Conservation (phyloP, 2,329 filamentous ascomycete species). For the Aspergillus melleus region DNA sequence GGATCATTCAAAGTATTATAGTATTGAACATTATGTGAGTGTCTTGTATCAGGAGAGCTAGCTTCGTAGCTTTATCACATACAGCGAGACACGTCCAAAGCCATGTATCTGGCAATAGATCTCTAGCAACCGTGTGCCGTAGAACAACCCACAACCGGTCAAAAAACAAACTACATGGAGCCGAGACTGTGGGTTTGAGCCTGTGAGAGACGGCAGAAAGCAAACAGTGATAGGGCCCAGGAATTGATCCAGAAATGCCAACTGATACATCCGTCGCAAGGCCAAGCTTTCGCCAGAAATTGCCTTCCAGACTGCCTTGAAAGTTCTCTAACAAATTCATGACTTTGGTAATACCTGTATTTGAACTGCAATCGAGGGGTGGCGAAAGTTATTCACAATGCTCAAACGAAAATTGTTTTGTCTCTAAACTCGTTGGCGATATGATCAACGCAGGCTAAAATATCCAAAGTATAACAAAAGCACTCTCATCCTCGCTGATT, state of each 20-base stretch:
- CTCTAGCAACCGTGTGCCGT: conserved; percentile 14
- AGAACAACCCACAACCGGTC: conserved; percentile 4
- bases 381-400: too few relatives aligned
- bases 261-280: neutral
- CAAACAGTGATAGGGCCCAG: conserved; percentile 3
- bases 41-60: neutral
- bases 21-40: neutral
- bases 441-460: too few relatives aligned
- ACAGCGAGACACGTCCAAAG: conserved; percentile 2
- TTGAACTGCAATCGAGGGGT: too few relatives aligned
- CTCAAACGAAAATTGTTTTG: too few relatives aligned
- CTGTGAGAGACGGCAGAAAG: conserved; percentile 12
- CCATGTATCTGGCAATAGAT: conserved; percentile 6
- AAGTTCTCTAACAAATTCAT: neutral
- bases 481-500: too few relatives aligned
- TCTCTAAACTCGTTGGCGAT: too few relatives aligned
- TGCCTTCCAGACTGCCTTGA: neutral
- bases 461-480: too few relatives aligned
- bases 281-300: conserved; percentile 5
- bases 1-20: neutral
- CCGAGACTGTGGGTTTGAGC: neutral
- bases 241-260: conserved; percentile 1
- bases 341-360: neutral
- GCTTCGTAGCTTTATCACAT: neutral
- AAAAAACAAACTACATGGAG: conserved; percentile 14